These are phyloP conservation scores for Neofusicoccum sp. DNA, from an alignment of 2,329 filamentous ascomycete genomes.

Conservation along the genomic window DNA sequence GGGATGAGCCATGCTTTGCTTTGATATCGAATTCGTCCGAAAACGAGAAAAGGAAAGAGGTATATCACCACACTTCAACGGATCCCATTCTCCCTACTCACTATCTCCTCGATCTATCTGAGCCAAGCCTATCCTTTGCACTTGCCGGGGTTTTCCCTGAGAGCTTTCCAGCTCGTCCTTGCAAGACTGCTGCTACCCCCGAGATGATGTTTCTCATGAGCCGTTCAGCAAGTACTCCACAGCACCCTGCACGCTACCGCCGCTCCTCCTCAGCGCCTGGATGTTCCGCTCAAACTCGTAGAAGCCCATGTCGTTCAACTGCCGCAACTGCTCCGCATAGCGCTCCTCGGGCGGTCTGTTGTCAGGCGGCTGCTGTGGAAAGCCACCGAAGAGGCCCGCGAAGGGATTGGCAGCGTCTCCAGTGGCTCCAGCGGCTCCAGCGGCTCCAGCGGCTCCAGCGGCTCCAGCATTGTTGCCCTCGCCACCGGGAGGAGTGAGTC, in stretches of 20 bases:
- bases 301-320: conserved; percentile 99
- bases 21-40: not conserved
- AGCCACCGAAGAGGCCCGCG: conserved; percentile 42
- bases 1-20: not conserved
- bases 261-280: conserved; percentile 79
- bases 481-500: conserved; percentile 44
- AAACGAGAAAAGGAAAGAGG: not conserved
- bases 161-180: no score
- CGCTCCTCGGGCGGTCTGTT: conserved; percentile 89
- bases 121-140: not conserved
- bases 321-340: conserved; percentile 84
- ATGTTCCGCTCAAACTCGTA: conserved; percentile 95
- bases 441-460: conserved; percentile 49
- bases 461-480: conserved; percentile 27
- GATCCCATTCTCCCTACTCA: not conserved
- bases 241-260: conserved; percentile 91
- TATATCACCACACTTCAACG: not conserved
- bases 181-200: not conserved
- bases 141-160: not conserved
- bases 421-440: conserved; percentile 31
- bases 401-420: conserved; percentile 37
- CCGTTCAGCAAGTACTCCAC: conserved; percentile 64
- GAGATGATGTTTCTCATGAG: not conserved
- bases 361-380: conserved; percentile 58
- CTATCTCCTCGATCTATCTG: not conserved